These are phyloP conservation scores for Colletotrichum liriopes DNA, from an alignment of 2,329 filamentous ascomycete species.

Conservation along the genomic window DNA sequence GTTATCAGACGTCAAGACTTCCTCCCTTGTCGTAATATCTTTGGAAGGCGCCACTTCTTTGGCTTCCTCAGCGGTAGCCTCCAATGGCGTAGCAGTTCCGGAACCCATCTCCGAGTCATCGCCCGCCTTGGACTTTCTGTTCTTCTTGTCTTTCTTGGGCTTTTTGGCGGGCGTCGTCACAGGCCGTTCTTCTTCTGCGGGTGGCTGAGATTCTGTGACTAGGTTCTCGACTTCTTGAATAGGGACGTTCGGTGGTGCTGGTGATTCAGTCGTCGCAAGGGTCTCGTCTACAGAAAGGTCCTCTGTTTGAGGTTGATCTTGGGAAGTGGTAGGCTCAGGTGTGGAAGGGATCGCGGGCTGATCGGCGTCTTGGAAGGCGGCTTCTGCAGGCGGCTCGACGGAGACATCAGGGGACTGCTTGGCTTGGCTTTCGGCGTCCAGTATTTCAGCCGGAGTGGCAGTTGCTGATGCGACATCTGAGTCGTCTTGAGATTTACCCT, in stretches of 20 bases:
- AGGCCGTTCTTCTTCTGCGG: slow-evolving; percentile 11
- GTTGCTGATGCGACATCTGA: slow-evolving; percentile 2
- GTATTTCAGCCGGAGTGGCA: slow-evolving; percentile 20
- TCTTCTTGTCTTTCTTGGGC: slow-evolving; percentile 46
- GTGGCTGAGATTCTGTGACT: background rate
- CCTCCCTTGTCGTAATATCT: background rate
- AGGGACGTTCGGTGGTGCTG: background rate
- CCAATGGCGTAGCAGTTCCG: slow-evolving; percentile 37
- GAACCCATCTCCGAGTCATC: slow-evolving; percentile 22
- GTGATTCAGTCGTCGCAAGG: background rate
- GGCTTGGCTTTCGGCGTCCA: background rate
- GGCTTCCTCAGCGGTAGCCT: background rate
- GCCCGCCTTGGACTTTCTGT: slow-evolving; percentile 20
- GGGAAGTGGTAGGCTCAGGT: background rate
- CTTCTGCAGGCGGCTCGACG: background rate
- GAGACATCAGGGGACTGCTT: background rate
- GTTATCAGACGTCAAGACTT: background rate
- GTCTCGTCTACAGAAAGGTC: background rate
- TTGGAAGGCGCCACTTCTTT: background rate
- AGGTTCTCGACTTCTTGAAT: background rate
- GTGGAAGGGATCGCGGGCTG: background rate
- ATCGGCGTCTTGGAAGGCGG: background rate
- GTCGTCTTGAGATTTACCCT: slow-evolving; percentile 25
- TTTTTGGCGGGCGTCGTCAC: slow-evolving; percentile 18
- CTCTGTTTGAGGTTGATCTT: slow-evolving; percentile 1